Percentiles rank a stretch among this genome's conserved stretches.
phyloP scores from a whole-genome alignment of 306 rosid species.

The Canavalia ensiformis region DNA sequence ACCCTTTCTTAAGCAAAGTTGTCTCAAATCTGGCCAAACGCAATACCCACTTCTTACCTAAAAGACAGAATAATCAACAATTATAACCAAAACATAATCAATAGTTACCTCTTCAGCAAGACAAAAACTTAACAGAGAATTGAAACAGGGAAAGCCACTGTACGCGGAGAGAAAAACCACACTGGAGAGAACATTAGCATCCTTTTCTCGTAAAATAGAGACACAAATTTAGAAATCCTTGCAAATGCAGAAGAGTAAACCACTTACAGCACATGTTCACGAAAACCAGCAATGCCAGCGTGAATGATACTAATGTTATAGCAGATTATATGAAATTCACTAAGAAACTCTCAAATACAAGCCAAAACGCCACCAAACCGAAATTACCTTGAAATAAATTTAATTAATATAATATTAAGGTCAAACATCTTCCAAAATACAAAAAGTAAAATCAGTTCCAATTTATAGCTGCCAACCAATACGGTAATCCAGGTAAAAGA shows the following conservation, averaged over 20 bases:
- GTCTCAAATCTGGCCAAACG: conserved; percentile 84
- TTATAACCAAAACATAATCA: conserved; percentile 35
- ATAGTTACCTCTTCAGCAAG: conserved; percentile 14
- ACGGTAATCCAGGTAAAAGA: conserved; percentile 4
- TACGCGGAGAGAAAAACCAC: neutral
- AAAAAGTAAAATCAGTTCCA: conserved; percentile 26
- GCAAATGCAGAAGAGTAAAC: conserved; percentile 21
- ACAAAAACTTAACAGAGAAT: conserved; percentile 1
- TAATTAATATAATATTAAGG: neutral
- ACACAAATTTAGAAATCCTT: neutral
- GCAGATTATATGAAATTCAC: neutral
- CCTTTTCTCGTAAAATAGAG: conserved; percentile 16
- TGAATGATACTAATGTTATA: neutral
- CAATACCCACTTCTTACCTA: conserved; percentile 77
- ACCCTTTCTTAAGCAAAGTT: conserved; percentile 77
- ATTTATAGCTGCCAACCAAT: neutral
- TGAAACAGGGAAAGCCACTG: neutral
- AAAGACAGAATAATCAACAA: conserved; percentile 34
- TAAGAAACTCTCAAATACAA: neutral
- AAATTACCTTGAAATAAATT: neutral
- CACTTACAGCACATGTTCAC: neutral
- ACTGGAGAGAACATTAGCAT: neutral
- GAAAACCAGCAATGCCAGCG: conserved; percentile 33
- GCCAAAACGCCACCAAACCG: neutral
- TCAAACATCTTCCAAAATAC: conserved; percentile 26